Evolutionary conservation across 768 basidiomycete species (phyloP).

Genomic region (Lentinula guzmanii): DNA sequence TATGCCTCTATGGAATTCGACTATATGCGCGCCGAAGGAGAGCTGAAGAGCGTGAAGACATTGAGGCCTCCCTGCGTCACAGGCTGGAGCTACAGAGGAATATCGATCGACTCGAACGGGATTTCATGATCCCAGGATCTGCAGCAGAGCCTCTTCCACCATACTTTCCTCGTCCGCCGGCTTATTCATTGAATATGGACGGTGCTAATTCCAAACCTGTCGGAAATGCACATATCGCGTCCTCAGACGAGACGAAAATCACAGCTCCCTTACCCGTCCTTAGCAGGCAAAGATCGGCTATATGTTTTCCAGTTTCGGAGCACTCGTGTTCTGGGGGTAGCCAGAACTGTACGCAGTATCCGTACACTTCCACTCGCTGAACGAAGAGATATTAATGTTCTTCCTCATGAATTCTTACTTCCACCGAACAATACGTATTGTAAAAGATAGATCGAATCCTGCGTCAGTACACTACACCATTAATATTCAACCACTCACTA

Average conservation of each 20-base stretch:
- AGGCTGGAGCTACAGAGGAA: background rate
- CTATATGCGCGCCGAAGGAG: background rate
- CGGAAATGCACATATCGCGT: background rate
- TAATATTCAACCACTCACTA: too few relatives aligned
- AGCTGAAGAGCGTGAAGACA: background rate
- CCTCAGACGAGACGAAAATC: background rate
- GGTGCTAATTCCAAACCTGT: background rate
- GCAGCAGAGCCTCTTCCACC: background rate
- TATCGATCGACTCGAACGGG: background rate
- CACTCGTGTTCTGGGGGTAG: background rate
- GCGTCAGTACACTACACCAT: too few relatives aligned
- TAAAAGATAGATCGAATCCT: too few relatives aligned
- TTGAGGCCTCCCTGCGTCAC: background rate
- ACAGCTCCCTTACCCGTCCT: background rate
- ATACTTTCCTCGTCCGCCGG: constrained; percentile 1
- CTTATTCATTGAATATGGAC: background rate
- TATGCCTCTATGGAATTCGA: background rate
- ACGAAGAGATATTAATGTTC: background rate
- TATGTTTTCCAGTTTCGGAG: background rate
- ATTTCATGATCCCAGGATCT: background rate
- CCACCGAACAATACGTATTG: too few relatives aligned
- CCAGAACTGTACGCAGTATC: background rate
- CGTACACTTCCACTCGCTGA: background rate
- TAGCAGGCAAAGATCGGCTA: background rate
- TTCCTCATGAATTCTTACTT: too few relatives aligned